Evolutionary conservation across 1,284 basidiomycete genomes (phyloP).

Genomic region (Gomphus sp.): DNA sequence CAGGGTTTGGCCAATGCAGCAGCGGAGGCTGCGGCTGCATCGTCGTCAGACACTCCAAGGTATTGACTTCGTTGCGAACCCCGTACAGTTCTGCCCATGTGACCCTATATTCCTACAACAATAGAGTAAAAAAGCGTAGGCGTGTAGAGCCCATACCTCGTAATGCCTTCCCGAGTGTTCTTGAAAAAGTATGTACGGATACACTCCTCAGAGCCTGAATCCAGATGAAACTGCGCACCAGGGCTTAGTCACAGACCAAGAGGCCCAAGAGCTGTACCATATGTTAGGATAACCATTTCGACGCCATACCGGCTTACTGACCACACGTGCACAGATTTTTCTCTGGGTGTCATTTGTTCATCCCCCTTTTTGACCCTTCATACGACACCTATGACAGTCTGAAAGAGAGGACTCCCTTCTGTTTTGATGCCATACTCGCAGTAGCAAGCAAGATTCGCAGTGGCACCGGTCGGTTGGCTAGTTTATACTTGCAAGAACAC

Average conservation of each 20-base stretch:
- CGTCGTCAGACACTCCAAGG: conserved; percentile 40
- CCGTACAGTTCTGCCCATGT: neutral
- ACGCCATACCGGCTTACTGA: conserved; percentile 12
- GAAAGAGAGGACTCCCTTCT: conserved; percentile 87
- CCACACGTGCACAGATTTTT: conserved; percentile 64
- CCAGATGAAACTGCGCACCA: conserved; percentile 20
- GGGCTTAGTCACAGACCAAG: conserved; percentile 69
- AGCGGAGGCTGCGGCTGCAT: conserved; percentile 79
- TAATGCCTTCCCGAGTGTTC: conserved; percentile 76
- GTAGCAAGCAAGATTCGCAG: conserved; percentile 87
- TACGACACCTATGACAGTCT: conserved; percentile 89
- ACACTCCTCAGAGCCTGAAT: neutral
- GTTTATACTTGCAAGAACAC: neutral
- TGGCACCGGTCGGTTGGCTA: conserved; percentile 51
- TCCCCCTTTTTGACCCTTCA: conserved; percentile 82
- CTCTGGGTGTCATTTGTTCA: conserved; percentile 90
- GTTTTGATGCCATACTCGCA: conserved; percentile 84
- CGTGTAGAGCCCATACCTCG: conserved; percentile 79
- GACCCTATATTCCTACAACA: conserved; percentile 1
- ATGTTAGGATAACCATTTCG: conserved; percentile 41
- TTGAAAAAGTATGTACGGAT: conserved; percentile 54
- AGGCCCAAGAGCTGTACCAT: conserved; percentile 75
- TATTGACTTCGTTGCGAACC: conserved; percentile 14
- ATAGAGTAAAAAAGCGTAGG: conserved; percentile 78
- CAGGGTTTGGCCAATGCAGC: conserved; percentile 90